phyloP scores from a whole-genome alignment of 176 grass and related monocot genomes.

The Paspalum notatum region DNA sequence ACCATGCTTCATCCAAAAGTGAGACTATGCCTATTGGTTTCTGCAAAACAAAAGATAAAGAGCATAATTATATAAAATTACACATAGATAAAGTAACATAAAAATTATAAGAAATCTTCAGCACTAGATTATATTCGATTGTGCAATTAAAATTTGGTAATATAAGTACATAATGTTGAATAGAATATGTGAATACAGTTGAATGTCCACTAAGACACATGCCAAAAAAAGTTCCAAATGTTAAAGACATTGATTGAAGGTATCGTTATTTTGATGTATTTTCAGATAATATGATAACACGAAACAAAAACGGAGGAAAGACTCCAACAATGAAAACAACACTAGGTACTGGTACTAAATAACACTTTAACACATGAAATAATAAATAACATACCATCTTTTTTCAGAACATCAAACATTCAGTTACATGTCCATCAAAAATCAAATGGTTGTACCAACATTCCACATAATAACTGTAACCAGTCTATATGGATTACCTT shows the following conservation, averaged over 20 bases:
- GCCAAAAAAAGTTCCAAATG: neutral
- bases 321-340: neutral
- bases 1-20: conserved; percentile 96
- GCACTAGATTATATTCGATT: neutral
- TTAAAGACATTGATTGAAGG: neutral
- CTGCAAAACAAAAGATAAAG: conserved; percentile 58
- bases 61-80: conserved; percentile 19
- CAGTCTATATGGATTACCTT: neutral
- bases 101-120: conserved; percentile 1
- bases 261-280: neutral
- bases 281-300: conserved; percentile 18
- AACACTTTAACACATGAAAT: neutral
- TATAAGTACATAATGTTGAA: neutral
- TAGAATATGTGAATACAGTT: neutral
- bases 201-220: conserved; percentile 27
- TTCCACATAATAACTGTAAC: neutral
- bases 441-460: neutral
- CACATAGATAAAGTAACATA: neutral
- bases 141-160: neutral
- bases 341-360: neutral
- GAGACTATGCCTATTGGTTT: conserved; percentile 96
- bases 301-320: conserved; percentile 9
- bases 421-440: neutral
- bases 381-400: neutral
- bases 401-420: neutral